Percentiles rank a stretch among this genome's conserved stretches.
Evolutionary conservation across 1,284 basidiomycete genomes (phyloP).

Genomic region (Spongiforma sp.): DNA sequence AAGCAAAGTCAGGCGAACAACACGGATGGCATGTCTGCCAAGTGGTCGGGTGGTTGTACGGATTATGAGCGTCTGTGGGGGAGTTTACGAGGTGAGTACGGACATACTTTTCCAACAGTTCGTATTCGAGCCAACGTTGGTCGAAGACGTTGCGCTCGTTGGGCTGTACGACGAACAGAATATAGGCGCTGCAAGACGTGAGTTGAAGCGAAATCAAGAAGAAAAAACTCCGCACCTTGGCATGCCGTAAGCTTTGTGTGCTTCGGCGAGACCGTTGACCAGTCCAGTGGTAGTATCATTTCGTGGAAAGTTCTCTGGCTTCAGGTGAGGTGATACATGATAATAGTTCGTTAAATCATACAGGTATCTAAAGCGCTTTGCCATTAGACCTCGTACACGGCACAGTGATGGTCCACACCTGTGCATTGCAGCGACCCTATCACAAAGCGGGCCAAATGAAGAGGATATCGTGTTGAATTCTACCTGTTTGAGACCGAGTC

Average conservation of each 20-base stretch:
- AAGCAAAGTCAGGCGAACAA: slow-evolving; percentile 78
- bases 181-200: slow-evolving; percentile 53
- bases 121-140: slow-evolving; percentile 89
- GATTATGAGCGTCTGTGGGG: not conserved
- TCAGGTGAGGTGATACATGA: slow-evolving; percentile 59
- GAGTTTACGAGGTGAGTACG: not conserved
- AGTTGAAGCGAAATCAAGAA: not conserved
- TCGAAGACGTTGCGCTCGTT: slow-evolving; percentile 97
- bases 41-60: no score
- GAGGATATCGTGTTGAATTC: slow-evolving; percentile 98
- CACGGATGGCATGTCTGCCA: slow-evolving; percentile 70
- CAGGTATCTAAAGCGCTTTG: slow-evolving; percentile 60
- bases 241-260: slow-evolving; percentile 76
- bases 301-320: slow-evolving; percentile 64
- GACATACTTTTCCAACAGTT: slow-evolving; percentile 75
- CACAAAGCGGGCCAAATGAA: slow-evolving; percentile 87
- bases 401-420: slow-evolving; percentile 49
- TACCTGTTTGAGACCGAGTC: slow-evolving; percentile 85
- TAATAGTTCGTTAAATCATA: slow-evolving; percentile 70
- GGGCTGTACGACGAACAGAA: slow-evolving; percentile 91
- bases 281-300: slow-evolving; percentile 81
- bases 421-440: slow-evolving; percentile 79
- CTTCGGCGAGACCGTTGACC: slow-evolving; percentile 78
- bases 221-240: slow-evolving; percentile 43
- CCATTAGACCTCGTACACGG: not conserved